These are phyloP conservation scores for Exophiala phaeomuriformis DNA, from an alignment of 2,329 filamentous ascomycete species.

Conservation along the genomic window DNA sequence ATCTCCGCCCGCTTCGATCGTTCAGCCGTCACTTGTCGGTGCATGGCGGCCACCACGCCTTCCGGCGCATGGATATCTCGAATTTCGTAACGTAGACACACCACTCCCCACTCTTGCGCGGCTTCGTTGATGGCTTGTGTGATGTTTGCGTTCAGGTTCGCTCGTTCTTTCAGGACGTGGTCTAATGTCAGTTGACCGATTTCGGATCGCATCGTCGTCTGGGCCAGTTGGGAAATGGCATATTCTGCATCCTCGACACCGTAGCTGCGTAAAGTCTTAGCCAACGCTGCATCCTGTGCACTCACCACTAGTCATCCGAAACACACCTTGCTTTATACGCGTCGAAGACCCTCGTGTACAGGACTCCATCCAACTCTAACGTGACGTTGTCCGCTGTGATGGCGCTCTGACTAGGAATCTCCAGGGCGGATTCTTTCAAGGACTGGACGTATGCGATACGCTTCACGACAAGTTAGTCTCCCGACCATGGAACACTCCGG, in stretches of 20 bases:
- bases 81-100: constrained; percentile 95
- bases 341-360: constrained; percentile 95
- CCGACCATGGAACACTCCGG: not conserved
- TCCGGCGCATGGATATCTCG: constrained; percentile 94
- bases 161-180: constrained; percentile 94
- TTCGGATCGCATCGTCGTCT: constrained; percentile 98
- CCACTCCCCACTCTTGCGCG: constrained; percentile 92
- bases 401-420: constrained; percentile 94
- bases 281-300: constrained; percentile 2
- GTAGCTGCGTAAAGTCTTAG: constrained; percentile 54
- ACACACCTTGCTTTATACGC: constrained; percentile 89
- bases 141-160: constrained; percentile 93
- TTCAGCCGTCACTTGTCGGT: constrained; percentile 94
- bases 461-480: constrained; percentile 11
- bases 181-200: constrained; percentile 95
- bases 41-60: constrained; percentile 93
- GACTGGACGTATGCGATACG: constrained; percentile 97
- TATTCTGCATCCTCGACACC: constrained; percentile 98
- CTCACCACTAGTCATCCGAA: not conserved
- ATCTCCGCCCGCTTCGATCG: constrained; percentile 97
- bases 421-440: constrained; percentile 89
- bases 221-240: constrained; percentile 92
- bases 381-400: constrained; percentile 99
- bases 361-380: constrained; percentile 85
- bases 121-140: constrained; percentile 98